phyloP scores from a whole-genome alignment of 1,284 basidiomycete genomes.

The Xerocomus minutiporus region DNA sequence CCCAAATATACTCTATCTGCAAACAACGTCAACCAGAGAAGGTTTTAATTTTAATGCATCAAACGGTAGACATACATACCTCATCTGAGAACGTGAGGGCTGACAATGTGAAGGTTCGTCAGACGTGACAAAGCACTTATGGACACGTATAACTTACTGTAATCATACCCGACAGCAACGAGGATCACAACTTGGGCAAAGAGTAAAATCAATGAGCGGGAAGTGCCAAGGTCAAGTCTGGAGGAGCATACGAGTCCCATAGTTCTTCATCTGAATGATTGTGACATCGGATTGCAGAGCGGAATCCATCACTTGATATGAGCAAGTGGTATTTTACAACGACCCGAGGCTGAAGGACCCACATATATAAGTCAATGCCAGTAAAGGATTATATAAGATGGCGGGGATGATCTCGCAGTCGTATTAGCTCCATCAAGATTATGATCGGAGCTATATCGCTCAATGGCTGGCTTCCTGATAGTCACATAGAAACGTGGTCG shows the following conservation, averaged over 20 bases:
- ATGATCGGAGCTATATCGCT: neutral
- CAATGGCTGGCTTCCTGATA: neutral
- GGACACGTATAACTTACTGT: neutral
- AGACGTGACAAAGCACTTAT: too few relatives aligned
- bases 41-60: neutral
- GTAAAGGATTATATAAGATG: neutral
- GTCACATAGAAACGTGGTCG: neutral
- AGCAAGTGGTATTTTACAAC: neutral
- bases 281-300: neutral
- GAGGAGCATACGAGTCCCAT: neutral
- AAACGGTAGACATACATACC: neutral
- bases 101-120: neutral
- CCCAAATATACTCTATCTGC: slow-evolving; percentile 1
- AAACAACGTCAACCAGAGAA: neutral
- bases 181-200: neutral
- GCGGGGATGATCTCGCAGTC: neutral
- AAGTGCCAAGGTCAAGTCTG: neutral
- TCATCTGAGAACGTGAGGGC: neutral
- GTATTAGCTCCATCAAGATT: neutral
- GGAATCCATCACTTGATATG: neutral
- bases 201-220: neutral
- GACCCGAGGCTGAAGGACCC: neutral
- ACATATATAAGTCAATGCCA: neutral
- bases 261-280: neutral
- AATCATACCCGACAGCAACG: neutral